Evolutionary conservation across 139 green algal species (phyloP).

Genomic region (Pseudopediastrum boryanum): DNA sequence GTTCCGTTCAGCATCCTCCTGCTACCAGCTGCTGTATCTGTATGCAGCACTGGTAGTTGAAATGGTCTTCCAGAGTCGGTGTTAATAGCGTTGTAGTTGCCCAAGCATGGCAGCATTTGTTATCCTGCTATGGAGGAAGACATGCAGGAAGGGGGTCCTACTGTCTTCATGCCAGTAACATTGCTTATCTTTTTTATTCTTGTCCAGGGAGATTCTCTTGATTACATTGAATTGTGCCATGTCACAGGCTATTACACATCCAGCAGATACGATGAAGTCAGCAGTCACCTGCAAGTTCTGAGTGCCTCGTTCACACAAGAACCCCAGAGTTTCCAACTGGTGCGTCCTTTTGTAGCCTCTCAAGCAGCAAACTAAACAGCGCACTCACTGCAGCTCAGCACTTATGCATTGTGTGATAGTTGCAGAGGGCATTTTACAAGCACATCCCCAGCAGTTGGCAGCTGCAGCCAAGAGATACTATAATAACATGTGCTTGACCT

Average conservation of each 20-base stretch:
- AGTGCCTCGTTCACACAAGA: not conserved
- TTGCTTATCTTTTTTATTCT: not conserved
- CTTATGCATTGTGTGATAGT: not conserved
- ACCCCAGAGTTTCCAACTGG: not conserved
- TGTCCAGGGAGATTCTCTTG: not conserved
- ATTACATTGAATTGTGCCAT: not conserved
- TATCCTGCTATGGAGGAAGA: too few relatives aligned
- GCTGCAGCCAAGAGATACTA: not conserved
- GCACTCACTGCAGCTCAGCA: not conserved
- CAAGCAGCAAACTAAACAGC: too few relatives aligned
- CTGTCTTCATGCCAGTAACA: too few relatives aligned
- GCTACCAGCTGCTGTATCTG: not conserved
- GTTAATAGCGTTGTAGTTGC: not conserved
- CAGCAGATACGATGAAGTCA: conserved; percentile 42
- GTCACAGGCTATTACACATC: too few relatives aligned
- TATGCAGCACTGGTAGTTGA: not conserved
- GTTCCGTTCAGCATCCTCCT: not conserved
- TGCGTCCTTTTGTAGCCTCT: too few relatives aligned
- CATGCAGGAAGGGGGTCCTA: too few relatives aligned
- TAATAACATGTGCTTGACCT: too few relatives aligned
- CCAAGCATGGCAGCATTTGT: not conserved
- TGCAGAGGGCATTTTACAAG: not conserved
- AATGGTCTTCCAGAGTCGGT: not conserved
- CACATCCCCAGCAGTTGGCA: not conserved
- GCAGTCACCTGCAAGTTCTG: conserved; percentile 43